Evolutionary conservation across 495 filamentous ascomycete genomes (phyloP).

Genomic region (Ascodesmis nigricans): DNA sequence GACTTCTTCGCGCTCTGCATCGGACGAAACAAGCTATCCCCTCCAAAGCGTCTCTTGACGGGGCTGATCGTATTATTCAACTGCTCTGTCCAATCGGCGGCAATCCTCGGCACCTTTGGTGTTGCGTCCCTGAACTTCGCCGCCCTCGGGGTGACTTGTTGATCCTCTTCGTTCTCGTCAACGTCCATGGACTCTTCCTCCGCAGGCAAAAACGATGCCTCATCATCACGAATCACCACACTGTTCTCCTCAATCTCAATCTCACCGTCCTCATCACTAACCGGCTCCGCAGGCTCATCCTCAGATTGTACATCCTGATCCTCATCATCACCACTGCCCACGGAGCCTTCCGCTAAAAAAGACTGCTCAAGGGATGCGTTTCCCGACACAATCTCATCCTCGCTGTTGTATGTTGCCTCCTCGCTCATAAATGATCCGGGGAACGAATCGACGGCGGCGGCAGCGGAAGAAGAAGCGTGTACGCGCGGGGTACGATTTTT

Average conservation of each 20-base stretch:
- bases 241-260: conserved; percentile 35
- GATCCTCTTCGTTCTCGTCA: conserved; percentile 26
- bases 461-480: too few species aligned
- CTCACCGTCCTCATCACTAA: conserved; percentile 42
- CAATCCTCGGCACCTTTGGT: conserved; percentile 26
- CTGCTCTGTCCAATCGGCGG: conserved; percentile 68
- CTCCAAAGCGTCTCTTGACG: conserved; percentile 22
- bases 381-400: conserved; percentile 29
- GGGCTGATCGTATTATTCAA: conserved; percentile 82
- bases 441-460: conserved; percentile 29
- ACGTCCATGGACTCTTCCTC: conserved; percentile 46
- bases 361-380: conserved; percentile 30
- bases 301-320: too few species aligned
- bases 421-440: conserved; percentile 47
- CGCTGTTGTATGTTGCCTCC: conserved; percentile 23
- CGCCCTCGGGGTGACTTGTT: conserved; percentile 4
- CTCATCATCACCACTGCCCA: conserved; percentile 51
- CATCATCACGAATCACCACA: conserved; percentile 30
- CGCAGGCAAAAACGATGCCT: conserved; percentile 50
- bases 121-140: conserved; percentile 6
- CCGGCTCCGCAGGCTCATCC: conserved; percentile 39
- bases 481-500: not conserved
- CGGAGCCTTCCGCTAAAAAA: conserved; percentile 82
- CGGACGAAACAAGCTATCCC: conserved; percentile 17
- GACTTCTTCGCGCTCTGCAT: conserved; percentile 5